phyloP scores from a whole-genome alignment of 2,329 filamentous ascomycete species.

The Exophiala dermatitidis region DNA sequence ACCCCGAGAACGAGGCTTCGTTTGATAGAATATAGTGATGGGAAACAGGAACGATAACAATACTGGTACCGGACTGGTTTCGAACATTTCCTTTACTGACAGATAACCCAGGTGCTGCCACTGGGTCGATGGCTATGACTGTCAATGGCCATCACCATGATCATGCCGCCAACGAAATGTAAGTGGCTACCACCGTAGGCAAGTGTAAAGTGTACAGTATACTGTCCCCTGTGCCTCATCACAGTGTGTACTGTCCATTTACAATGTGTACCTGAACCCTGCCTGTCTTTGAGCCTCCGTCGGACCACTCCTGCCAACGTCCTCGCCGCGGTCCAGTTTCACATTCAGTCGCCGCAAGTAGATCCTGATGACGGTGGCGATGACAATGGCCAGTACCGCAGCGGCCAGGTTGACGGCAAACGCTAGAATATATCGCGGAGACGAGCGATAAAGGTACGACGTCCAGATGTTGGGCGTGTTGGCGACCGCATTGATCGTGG shows the following conservation, averaged over 20 bases:
- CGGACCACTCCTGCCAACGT: slow-evolving; percentile 24
- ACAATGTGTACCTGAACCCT: slow-evolving; percentile 24
- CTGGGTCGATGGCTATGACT: too few relatives aligned
- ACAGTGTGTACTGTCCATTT: not conserved
- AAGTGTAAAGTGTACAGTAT: too few relatives aligned
- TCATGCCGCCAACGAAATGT: too few relatives aligned
- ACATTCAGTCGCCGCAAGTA: slow-evolving; percentile 26
- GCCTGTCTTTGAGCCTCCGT: slow-evolving; percentile 23
- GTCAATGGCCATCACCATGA: too few relatives aligned
- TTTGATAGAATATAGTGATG: too few relatives aligned
- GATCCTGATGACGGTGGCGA: slow-evolving; percentile 23
- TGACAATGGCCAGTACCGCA: slow-evolving; percentile 22
- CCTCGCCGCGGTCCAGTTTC: slow-evolving; percentile 24
- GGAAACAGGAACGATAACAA: too few relatives aligned
- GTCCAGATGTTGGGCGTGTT: slow-evolving; percentile 42
- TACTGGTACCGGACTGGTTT: too few relatives aligned
- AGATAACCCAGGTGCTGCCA: too few relatives aligned
- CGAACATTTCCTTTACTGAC: too few relatives aligned
- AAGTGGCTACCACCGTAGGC: too few relatives aligned
- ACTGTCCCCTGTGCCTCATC: too few relatives aligned
- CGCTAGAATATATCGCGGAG: slow-evolving; percentile 27
- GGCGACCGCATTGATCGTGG: slow-evolving; percentile 66
- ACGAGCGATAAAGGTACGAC: slow-evolving; percentile 26
- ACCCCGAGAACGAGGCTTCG: too few relatives aligned
- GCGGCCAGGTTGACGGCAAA: slow-evolving; percentile 26